Evolutionary conservation across 2,329 filamentous ascomycete species (phyloP).

Genomic region (Trichophyton mentagrophytes): DNA sequence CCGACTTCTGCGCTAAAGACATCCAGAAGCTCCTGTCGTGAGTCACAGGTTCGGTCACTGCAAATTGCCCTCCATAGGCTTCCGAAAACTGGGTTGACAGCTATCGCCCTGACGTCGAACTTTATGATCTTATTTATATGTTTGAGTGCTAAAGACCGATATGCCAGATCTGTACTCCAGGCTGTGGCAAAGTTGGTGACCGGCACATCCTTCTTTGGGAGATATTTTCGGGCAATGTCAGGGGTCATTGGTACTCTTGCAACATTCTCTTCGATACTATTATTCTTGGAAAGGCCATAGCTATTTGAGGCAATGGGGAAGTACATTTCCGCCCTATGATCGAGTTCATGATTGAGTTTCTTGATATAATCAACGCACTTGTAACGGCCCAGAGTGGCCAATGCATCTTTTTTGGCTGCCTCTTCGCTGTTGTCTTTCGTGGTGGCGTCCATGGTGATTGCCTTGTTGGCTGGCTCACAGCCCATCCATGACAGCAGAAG

Average conservation of each 20-base stretch:
- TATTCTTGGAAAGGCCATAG: background rate
- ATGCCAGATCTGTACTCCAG: conserved; percentile 29
- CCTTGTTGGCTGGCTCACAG: conserved; percentile 16
- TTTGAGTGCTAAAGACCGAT: conserved; percentile 28
- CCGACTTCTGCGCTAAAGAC: conserved; percentile 33
- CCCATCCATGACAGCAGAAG: conserved; percentile 37
- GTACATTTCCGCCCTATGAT: background rate
- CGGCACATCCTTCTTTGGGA: conserved; percentile 24
- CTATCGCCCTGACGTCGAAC: conserved; percentile 33
- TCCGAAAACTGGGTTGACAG: conserved; percentile 41
- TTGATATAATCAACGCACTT: background rate
- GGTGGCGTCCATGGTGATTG: conserved; percentile 13
- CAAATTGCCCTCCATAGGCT: conserved; percentile 39
- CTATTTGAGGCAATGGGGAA: background rate
- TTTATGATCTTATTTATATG: conserved; percentile 28
- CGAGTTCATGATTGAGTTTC: background rate
- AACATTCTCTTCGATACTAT: background rate
- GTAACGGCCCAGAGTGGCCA: background rate
- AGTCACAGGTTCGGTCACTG: conserved; percentile 33
- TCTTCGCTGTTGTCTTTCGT: too few relatives aligned
- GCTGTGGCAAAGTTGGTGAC: conserved; percentile 22
- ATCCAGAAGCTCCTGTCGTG: conserved; percentile 32
- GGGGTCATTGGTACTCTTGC: background rate
- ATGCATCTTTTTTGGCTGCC: too few relatives aligned
- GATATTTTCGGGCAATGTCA: conserved; percentile 15